Percentiles rank a stretch among this genome's conserved stretches.
Conservation (phyloP, 768 basidiomycete species). For the Suillus tomentosus region DNA sequence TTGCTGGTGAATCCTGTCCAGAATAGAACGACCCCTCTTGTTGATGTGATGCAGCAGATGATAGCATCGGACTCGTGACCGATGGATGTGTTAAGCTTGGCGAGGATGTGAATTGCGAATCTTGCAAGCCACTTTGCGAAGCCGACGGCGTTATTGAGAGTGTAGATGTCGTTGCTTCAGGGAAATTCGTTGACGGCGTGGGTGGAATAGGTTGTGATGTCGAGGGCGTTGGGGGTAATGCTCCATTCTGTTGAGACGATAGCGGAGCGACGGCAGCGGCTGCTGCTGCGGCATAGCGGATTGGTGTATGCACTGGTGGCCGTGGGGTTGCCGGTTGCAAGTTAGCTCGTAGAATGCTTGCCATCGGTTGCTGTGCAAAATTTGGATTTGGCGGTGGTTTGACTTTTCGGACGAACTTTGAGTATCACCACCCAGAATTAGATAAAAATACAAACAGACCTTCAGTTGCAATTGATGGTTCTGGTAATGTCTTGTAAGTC, state of each 20-base stretch:
- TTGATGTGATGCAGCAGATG: slow-evolving; percentile 67
- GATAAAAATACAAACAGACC: slow-evolving; percentile 41
- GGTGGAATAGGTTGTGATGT: slow-evolving; percentile 41
- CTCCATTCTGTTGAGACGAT: slow-evolving; percentile 34
- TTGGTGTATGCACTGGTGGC: slow-evolving; percentile 66
- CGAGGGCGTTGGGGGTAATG: slow-evolving; percentile 40
- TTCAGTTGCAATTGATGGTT: slow-evolving; percentile 64
- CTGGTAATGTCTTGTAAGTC: slow-evolving; percentile 40
- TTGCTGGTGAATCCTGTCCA: slow-evolving; percentile 68
- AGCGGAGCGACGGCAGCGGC: slow-evolving; percentile 44
- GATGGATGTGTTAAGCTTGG: slow-evolving; percentile 88
- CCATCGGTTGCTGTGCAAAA: slow-evolving; percentile 78
- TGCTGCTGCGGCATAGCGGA: slow-evolving; percentile 91
- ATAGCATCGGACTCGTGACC: slow-evolving; percentile 78
- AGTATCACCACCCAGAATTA: background rate
- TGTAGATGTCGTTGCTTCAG: slow-evolving; percentile 42
- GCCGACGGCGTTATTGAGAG: slow-evolving; percentile 40
- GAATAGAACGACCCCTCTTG: slow-evolving; percentile 72
- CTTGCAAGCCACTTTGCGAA: slow-evolving; percentile 34
- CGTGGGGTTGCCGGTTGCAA: slow-evolving; percentile 58
- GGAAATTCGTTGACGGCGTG: slow-evolving; percentile 32
- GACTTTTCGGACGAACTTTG: slow-evolving; percentile 34
- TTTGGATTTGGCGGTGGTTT: slow-evolving; percentile 83
- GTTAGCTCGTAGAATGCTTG: slow-evolving; percentile 73
- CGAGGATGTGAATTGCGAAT: slow-evolving; percentile 55